These are phyloP conservation scores for Populus pruinosa DNA, from an alignment of 345 rosid species.

Conservation along the genomic window DNA sequence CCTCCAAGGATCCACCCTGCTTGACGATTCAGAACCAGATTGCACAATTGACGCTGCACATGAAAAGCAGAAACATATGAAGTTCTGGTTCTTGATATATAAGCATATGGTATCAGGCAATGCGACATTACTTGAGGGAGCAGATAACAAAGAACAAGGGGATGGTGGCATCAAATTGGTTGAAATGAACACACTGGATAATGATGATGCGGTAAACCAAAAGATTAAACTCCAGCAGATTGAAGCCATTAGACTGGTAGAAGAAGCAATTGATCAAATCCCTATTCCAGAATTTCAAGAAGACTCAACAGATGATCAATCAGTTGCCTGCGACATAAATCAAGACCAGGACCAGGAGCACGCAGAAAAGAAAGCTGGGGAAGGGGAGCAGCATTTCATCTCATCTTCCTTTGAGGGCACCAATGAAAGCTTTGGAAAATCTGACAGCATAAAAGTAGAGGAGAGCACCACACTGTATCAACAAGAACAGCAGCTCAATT, in stretches of 20 bases:
- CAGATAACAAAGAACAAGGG: not conserved
- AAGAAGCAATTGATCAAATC: constrained; percentile 83
- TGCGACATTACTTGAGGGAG: constrained; percentile 6
- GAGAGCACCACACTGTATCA: constrained; percentile 1
- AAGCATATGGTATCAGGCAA: constrained; percentile 31
- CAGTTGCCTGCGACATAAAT: constrained; percentile 29
- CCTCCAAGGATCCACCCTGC: constrained; percentile 15
- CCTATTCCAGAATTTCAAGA: constrained; percentile 58
- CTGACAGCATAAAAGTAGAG: constrained; percentile 20
- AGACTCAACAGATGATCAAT: constrained; percentile 51
- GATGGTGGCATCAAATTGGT: constrained; percentile 13
- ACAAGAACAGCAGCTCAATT: constrained; percentile 13
- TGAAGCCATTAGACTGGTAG: constrained; percentile 78
- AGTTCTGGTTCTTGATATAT: constrained; percentile 29
- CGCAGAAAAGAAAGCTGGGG: constrained; percentile 14
- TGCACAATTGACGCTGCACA: constrained; percentile 18
- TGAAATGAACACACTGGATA: constrained; percentile 4
- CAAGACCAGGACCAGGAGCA: constrained; percentile 25
- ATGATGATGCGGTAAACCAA: constrained; percentile 25
- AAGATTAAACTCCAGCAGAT: constrained; percentile 38
- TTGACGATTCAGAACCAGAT: constrained; percentile 21
- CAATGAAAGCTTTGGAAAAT: constrained; percentile 22
- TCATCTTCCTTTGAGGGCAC: constrained; percentile 15
- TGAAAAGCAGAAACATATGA: constrained; percentile 49
- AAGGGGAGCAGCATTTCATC: constrained; percentile 9